Evolutionary conservation across 208 protist species (phyloP), one percentile per base, ranked within the genome.

Genomic region (Zelonia costaricensis): DNA sequence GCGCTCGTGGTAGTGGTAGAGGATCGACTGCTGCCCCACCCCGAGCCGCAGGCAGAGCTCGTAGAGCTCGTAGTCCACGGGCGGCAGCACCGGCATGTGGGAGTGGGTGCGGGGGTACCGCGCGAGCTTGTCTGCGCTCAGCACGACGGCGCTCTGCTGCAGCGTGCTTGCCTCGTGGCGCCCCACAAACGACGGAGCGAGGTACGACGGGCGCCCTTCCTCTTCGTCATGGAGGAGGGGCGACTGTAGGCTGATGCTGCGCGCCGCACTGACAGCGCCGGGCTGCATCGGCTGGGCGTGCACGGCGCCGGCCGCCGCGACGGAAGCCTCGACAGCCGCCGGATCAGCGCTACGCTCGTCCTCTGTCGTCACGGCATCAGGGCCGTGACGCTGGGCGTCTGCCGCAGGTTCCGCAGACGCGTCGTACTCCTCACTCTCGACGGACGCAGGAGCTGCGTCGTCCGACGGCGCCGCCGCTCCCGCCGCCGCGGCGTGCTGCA

Each of bases 61-160:
- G 44, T 87, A 85, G 16, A 95, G 69, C 52, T 92, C 83, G 62
- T 95, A 95, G 69, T 95, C 85, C 38, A 95, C 65, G 2, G 88
- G 88, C 13, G 80, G 83, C 31, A 84, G 35, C 30, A 57, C 45
- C 16, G 86, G 80, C 80, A 82, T 78, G 62, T 75, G 62, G 1
- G 80, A 68, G 55, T 69, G 70, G 13, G 79, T 88, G 12, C 71
- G 57, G 6, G 79, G 75, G 54, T 83, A 87, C 20, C 80, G 79
- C 1, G 82, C 82, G n/a, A 94, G 76, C 47, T 71, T 80, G 33
- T 69, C 70, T 4, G 88, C 88, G 49, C 76, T 87, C 16, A 87
- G 62, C 27, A 78, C 48, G 20, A 65, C 31, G 25, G 51, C 42
- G 20, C 56, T 64, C 46, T 35, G 6, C 39, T 74, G 46, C 40